Conservation (phyloP, 2,329 filamentous ascomycete genomes). For the Aspergillus neotritici region DNA sequence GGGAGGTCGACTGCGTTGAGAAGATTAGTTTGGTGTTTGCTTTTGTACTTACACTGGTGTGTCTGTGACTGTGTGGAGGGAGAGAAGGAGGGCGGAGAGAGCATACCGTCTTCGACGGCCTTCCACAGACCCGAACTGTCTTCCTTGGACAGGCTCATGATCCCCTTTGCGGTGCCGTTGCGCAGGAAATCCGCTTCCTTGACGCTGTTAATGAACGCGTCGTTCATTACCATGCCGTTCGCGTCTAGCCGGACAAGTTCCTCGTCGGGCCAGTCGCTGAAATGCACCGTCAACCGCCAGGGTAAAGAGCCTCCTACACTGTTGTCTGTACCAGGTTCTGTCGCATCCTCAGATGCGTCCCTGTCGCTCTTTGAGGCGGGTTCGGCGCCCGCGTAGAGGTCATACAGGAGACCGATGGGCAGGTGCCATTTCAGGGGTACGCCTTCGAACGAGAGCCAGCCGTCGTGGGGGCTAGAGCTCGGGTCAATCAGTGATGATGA, state of each 20-base stretch:
- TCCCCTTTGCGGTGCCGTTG: constrained; percentile 80
- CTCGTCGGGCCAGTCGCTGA: constrained; percentile 53
- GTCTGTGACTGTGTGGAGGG: background rate
- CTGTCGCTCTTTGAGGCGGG: constrained; percentile 28
- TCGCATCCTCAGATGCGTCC: constrained; percentile 15
- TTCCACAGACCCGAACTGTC: constrained; percentile 80
- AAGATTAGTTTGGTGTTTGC: background rate
- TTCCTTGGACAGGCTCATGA: constrained; percentile 81
- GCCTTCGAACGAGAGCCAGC: constrained; percentile 62
- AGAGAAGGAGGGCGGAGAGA: background rate
- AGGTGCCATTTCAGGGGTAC: constrained; percentile 69
- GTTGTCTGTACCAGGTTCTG: constrained; percentile 7
- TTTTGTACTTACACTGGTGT: background rate
- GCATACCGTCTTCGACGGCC: constrained; percentile 65
- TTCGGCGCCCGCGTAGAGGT: constrained; percentile 59
- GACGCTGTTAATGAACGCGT: constrained; percentile 63
- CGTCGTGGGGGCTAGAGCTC: constrained; percentile 45
- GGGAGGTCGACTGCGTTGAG: constrained; percentile 59
- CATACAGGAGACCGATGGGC: constrained; percentile 62
- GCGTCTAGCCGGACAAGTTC: constrained; percentile 54
- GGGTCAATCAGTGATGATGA: constrained; percentile 53
- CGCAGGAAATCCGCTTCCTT: constrained; percentile 83
- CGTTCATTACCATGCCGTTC: constrained; percentile 53
- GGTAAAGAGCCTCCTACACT: constrained; percentile 40
- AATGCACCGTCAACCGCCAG: constrained; percentile 60